Base-by-base conservation (phyloP, 176 grass and related monocot genomes). In the Cenchrus fungigraminus region DNA sequence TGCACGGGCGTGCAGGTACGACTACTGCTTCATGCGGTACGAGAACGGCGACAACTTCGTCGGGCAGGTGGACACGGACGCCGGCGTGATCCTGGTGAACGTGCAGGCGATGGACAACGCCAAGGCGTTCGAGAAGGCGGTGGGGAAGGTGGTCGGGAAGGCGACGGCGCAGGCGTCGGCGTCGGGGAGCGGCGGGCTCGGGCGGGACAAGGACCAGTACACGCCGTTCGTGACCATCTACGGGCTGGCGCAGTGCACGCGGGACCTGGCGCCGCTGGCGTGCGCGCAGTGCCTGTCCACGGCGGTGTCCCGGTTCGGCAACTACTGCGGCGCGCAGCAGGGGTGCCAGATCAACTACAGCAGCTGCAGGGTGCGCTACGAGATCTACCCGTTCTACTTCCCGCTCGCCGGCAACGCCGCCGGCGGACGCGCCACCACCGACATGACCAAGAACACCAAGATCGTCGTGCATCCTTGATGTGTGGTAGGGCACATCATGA, bases 361-460 rank as follows among this genome's bases (percentile, higher is more conserved):
- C 82, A 94, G 89, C 83, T 94, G 89, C 67, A 84, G 84, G 57
- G 87, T 89, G 71, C 89, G 92, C 65, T 94, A 94, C 84, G 92
- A 94, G 89, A 94, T 94, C 19, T 94, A 94, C 74, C 92, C 92
- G 0, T 94, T 94, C 79, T 91, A 87, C 78, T 89, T 94, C 89
- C 92, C 92, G 6, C 89, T 94, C 13, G 84, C 72, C 81, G 40
- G 31, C 29, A 32, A 47, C 51, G 7, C 45, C 59, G 60, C 25
- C 25, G 25, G n/a, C 12, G 76, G n/a, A 1, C 42, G 19, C 11
- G 47, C 81, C 60, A 47, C 77, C 37, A 87, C 80, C 17, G 79
- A 89, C 4, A 85, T 85, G 90, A 73, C 82, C 1, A 84, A 83
- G 78, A 84, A 92, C 87, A 84, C 63, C 64, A 89, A 92, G 87